phyloP scores from a whole-genome alignment of 306 rosid genomes.

The Glycine latifolia region DNA sequence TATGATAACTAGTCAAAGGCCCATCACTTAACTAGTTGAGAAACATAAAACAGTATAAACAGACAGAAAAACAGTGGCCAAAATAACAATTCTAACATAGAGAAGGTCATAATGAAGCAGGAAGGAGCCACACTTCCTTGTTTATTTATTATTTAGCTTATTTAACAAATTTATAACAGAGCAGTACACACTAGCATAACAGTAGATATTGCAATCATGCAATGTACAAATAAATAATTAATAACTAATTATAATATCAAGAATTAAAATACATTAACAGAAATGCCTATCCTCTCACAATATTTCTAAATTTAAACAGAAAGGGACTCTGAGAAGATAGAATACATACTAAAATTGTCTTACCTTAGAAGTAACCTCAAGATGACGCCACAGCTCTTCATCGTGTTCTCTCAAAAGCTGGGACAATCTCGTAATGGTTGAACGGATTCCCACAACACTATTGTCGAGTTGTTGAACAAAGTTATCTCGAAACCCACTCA shows the following conservation, averaged over 20 bases:
- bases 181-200: slow-evolving; percentile 7
- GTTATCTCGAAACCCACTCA: slow-evolving; percentile 96
- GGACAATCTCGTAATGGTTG: slow-evolving; percentile 89
- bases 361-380: slow-evolving; percentile 96
- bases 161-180: slow-evolving; percentile 1
- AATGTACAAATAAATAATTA: background rate
- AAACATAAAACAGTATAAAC: background rate
- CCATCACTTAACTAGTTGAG: slow-evolving; percentile 5
- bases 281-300: slow-evolving; percentile 17
- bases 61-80: background rate
- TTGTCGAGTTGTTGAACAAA: slow-evolving; percentile 99
- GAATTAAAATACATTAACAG: background rate
- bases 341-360: slow-evolving; percentile 36
- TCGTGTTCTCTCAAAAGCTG: slow-evolving; percentile 94
- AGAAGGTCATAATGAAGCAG: slow-evolving; percentile 21
- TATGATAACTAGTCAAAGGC: background rate
- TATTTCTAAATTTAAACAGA: slow-evolving; percentile 24
- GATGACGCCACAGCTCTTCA: slow-evolving; percentile 99
- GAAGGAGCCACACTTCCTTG: background rate
- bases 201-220: slow-evolving; percentile 17
- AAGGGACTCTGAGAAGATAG: slow-evolving; percentile 9
- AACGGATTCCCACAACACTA: slow-evolving; percentile 97
- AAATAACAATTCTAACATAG: slow-evolving; percentile 17
- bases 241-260: slow-evolving; percentile 29
- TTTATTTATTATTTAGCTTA: slow-evolving; percentile 29